Conservation (phyloP, 2,329 filamentous ascomycete genomes). For the Sclerotinia nivalis region DNA sequence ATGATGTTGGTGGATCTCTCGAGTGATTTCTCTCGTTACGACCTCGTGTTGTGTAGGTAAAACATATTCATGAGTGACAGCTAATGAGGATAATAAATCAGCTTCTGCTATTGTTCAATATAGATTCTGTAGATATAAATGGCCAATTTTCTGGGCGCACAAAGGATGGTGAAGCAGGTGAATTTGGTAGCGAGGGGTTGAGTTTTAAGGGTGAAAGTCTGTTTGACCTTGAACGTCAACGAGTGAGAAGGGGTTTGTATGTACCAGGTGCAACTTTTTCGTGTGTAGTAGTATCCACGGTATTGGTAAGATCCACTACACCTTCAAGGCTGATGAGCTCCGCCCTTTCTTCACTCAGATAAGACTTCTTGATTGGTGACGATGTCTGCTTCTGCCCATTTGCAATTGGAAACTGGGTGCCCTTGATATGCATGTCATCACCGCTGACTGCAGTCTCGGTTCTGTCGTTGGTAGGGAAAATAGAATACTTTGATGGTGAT, state of each 20-base stretch:
- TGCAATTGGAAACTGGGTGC: neutral
- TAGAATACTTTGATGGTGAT: conserved; percentile 1
- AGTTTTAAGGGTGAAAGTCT: conserved; percentile 1
- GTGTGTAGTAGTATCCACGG: conserved; percentile 38
- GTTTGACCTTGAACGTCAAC: conserved; percentile 22
- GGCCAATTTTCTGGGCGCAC: conserved; percentile 32
- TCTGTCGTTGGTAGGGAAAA: neutral
- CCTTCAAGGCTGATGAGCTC: conserved; percentile 31
- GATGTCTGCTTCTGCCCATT: neutral
- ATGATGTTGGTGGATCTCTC: conserved; percentile 56
- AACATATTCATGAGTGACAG: conserved; percentile 53
- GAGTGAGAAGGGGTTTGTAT: conserved; percentile 23
- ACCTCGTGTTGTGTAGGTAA: conserved; percentile 48
- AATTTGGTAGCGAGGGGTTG: conserved; percentile 24
- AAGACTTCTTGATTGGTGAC: conserved; percentile 2
- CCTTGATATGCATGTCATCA: neutral
- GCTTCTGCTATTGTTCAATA: conserved; percentile 23
- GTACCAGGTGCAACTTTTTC: conserved; percentile 38
- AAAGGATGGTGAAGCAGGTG: conserved; percentile 10
- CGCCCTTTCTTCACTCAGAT: conserved; percentile 12
- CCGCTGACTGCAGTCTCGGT: neutral
- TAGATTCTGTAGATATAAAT: conserved; percentile 3
- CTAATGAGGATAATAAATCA: conserved; percentile 40
- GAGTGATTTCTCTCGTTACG: conserved; percentile 49
- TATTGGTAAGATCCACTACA: conserved; percentile 36